Percentiles rank a stretch among this genome's conserved stretches.
phyloP scores from a whole-genome alignment of 2,329 filamentous ascomycete genomes.

The Clonostachys sp. region DNA sequence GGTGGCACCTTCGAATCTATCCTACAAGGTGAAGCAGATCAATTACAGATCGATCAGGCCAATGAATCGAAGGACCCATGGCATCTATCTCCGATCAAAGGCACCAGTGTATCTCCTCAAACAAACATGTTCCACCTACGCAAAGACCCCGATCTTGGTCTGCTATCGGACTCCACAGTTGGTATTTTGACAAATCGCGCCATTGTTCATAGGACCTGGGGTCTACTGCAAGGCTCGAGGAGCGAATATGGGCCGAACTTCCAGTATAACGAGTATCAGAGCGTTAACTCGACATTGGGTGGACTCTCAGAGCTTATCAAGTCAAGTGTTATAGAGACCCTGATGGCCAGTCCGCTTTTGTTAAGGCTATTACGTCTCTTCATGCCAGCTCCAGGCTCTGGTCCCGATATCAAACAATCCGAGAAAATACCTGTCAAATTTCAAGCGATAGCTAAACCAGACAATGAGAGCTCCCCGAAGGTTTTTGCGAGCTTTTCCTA shows the following conservation, averaged over 20 bases:
- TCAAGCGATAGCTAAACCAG: background rate
- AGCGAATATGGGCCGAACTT: slow-evolving; percentile 59
- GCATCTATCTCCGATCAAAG: slow-evolving; percentile 51
- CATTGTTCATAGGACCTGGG: slow-evolving; percentile 60
- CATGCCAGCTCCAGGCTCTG: background rate
- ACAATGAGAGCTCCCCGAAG: background rate
- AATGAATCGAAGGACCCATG: slow-evolving; percentile 35
- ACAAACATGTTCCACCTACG: background rate
- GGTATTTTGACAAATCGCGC: slow-evolving; percentile 43
- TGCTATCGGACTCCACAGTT: slow-evolving; percentile 37
- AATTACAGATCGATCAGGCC: slow-evolving; percentile 18
- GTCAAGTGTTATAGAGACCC: background rate
- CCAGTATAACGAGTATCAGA: slow-evolving; percentile 49
- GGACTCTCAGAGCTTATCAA: background rate
- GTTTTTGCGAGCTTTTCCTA: background rate
- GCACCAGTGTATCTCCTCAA: slow-evolving; percentile 13
- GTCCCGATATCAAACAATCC: background rate
- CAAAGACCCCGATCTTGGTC: slow-evolving; percentile 2
- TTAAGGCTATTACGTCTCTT: background rate
- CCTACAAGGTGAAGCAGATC: slow-evolving; percentile 38
- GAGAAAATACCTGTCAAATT: background rate
- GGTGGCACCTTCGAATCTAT: slow-evolving; percentile 62
- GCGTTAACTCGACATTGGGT: background rate
- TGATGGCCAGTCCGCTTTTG: background rate
- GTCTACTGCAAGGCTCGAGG: slow-evolving; percentile 40